Conservation (phyloP, 176 grass and related monocot genomes). For the Thalia dealbata region DNA sequence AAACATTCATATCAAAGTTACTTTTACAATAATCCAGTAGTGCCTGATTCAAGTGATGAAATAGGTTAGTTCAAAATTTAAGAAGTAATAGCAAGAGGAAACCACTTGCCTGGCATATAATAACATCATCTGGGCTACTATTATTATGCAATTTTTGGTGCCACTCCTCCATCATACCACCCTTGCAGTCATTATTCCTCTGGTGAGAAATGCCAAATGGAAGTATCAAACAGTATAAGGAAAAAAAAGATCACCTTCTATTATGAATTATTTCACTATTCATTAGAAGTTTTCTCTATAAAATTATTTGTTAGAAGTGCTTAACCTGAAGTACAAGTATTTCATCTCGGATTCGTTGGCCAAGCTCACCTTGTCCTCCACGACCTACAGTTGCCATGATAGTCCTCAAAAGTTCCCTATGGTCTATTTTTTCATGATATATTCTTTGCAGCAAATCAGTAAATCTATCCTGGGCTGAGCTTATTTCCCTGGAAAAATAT, state of each 20-base stretch:
- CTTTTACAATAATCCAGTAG: constrained; percentile 14
- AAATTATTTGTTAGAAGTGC: neutral
- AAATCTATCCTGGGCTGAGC: constrained; percentile 11
- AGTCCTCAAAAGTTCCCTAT: constrained; percentile 10
- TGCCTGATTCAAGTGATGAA: constrained; percentile 4
- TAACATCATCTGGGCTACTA: constrained; percentile 20
- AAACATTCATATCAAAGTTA: constrained; percentile 16
- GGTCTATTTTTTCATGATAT: constrained; percentile 1
- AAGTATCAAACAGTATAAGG: neutral
- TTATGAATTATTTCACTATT: neutral
- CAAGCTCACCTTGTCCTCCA: constrained; percentile 14
- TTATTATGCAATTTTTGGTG: constrained; percentile 23
- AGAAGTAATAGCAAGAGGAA: neutral
- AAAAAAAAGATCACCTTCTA: neutral
- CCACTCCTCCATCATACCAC: constrained; percentile 26
- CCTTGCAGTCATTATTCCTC: constrained; percentile 23
- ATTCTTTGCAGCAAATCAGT: constrained; percentile 9
- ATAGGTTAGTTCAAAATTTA: neutral
- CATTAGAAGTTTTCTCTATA: no score
- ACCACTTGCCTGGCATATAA: constrained; percentile 19
- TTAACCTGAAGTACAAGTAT: constrained; percentile 14
- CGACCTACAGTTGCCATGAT: constrained; percentile 17
- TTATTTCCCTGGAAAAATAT: constrained; percentile 13
- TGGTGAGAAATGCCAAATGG: neutral
- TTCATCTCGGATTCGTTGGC: constrained; percentile 20